Evolutionary conservation across 208 protist species (phyloP), one percentile per base, ranked within the genome.

Genomic region (Trypanosoma platydactyli): DNA sequence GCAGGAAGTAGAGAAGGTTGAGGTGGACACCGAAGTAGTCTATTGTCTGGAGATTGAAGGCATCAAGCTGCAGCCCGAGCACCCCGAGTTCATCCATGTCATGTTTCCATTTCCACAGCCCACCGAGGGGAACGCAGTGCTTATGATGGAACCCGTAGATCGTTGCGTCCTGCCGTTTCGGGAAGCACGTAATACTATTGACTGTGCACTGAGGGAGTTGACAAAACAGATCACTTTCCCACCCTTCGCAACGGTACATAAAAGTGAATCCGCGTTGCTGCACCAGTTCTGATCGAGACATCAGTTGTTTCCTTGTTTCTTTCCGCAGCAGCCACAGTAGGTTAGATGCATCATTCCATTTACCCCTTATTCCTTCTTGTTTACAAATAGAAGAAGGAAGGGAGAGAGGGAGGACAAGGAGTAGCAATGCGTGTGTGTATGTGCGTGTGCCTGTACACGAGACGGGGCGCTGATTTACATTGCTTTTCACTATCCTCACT

Each of bases 1-100:
- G 13, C 89, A 95, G 70, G 81, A 84, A 55, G 80, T 81, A 29
- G 82, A 95, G 68, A 56, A 71, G 18, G 84, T 95, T 30, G 82
- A 86, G 60, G 54, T 65, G 29, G 60, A 85, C 49, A 84, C 82
- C 18, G 48, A 60, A 44, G 86, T 90, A 45, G 80, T 81, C 70
- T 92, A 86, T 71, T 90, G 81, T 64, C 63, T 72, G 38, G 82
- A 92, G 66, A 85, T 82, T 6, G 84, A 88, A 66, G 40, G 55
- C 18, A 71, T 95, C 59, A 85, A 70, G 27, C 57, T 95, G 41
- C 71, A 84, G 42, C 80, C 77, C 18, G 84, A 86, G 64, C 49
- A 89, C 29, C 64, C 84, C 5, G 59, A 68, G 18, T 55, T 71
- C 20, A 58, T 92, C n/a, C 60, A 61, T 12, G 51, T 29, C 9